Base-by-base conservation (phyloP, 1,139 yeast genomes). In the Lodderomyces elongisporus region DNA sequence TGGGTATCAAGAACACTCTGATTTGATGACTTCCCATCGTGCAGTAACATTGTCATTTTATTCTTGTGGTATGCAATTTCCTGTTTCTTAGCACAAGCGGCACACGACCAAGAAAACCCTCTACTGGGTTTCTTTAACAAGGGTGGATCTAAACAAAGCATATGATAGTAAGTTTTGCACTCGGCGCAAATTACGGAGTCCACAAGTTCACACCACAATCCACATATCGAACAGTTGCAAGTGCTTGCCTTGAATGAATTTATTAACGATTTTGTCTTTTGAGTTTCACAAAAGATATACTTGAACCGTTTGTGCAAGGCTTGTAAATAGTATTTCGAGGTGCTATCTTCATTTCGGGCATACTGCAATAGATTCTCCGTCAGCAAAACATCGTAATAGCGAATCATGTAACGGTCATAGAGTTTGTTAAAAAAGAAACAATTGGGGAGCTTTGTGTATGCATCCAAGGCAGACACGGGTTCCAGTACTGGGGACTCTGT, bases 51-150 rank as follows among this genome's bases (percentile, higher is more conserved):
- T 34, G 67, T 41, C 37, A 60, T 56, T 23, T 55, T 49, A 30
- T 54, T 58, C 32, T 47, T 49, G 33, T 59, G 58, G 34, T 55
- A 53, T 34, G 54, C 56, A 17, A 52, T 41, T 20, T 58, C 52
- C 35, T 57, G 61, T 24, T 52, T 65, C 45, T 73, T 74, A 14
- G 84, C 70, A 58, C 96, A 88, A 3, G 65, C 55, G 16, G 87
- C 91, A 65, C 96, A 89, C n/a, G 88, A 73, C 96, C 96, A 89
- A 5, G 88, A 85, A 52, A 87, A 84, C 1, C 96, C 96, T 38
- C 95, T 62, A 31, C 87, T 79, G 0, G 96, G 96, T 47, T 85
- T 85, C 45, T 76, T 74, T 34, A 74, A 54, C 28, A 87, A 57
- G 0, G 96, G 96, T 1, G 96, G 96, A 41, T 83, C 88, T 31